Base-by-base conservation (phyloP, 352 stramenopile genomes). In the Globisporangium megalacanthum region DNA sequence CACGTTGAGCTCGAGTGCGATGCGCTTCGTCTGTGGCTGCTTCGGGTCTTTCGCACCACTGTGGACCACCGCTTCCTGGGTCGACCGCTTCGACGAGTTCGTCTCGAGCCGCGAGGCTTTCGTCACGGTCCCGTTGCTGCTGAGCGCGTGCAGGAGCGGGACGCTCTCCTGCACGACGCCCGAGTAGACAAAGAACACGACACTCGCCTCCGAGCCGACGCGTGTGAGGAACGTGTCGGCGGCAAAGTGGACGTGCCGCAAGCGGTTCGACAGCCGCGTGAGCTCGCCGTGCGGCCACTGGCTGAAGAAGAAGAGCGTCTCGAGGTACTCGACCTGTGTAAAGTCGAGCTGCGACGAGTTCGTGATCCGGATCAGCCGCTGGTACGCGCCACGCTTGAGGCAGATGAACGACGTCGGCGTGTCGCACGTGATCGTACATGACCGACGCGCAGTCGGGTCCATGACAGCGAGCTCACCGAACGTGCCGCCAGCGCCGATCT, bases 391-490 rank as follows among this genome's bases (percentile, higher is more conserved):
- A 56, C 83, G 76, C 49, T 93, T 93, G 25, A 93, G 68, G 53
- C 83, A 93, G 53, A 93, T 93, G 55, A 93, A 93, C n/a, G 79
- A 89, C 25, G 81, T 92, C 3, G 75, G 42, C 0, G 72, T 61
- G 46, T 92, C 79, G 22, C 82, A 90, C n/a, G 71, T 53, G 60
- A 93, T 85, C 9, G 83, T 92, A 39, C 81, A 91, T 1, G 81
- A 90, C 7, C 83, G 67, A 8, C 78, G 66, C 10, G 83, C 75
- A 2, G 78, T 92, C 6, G 82, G 83, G 15, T 94, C 83, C 73
- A 92, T 85, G 10, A 94, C 82, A 13, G 81, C 81, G 4, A 94
- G 65, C 61, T 94, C 83, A 10, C 83, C 83, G 37, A 94, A 92
- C 29, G 81, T 94, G 2, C 79, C 82, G 8, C 83, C 79, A 0